phyloP scores from a whole-genome alignment of 2,329 filamentous ascomycete species.

The Paraconiothyrium sp. region DNA sequence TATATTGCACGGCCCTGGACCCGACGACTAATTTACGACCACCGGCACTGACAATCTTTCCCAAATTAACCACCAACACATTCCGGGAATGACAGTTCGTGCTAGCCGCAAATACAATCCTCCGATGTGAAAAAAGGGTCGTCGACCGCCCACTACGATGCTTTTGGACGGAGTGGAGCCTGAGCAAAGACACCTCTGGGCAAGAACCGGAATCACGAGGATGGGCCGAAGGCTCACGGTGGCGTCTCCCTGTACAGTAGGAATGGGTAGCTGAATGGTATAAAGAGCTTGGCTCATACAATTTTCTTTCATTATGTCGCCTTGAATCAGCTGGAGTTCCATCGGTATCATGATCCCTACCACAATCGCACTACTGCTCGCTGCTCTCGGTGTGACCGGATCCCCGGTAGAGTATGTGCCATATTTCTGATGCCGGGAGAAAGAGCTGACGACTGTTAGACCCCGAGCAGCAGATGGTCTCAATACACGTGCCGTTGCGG shows the following conservation, averaged over 20 bases:
- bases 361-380: constrained; percentile 26
- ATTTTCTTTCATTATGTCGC: neutral
- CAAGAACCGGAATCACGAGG: constrained; percentile 8
- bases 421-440: neutral
- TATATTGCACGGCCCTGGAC: constrained; percentile 11
- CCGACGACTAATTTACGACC: constrained; percentile 1
- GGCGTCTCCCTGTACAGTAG: neutral
- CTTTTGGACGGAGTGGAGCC: neutral
- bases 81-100: neutral
- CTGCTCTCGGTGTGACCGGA: constrained; percentile 23
- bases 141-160: constrained; percentile 1
- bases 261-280: neutral
- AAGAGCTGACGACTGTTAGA: constrained; percentile 17
- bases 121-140: constrained; percentile 8
- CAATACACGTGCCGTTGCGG: constrained; percentile 33
- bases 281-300: constrained; percentile 6
- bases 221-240: neutral
- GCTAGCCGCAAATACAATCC: neutral
- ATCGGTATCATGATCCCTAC: constrained; percentile 20
- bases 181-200: neutral
- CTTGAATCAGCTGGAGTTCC: neutral
- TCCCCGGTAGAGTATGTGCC: constrained; percentile 25
- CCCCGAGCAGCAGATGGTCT: constrained; percentile 32
- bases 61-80: constrained; percentile 4
- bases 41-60: neutral